Conservation (phyloP, 192 early-diverging fungal genomes). For the Endogone sp. region DNA sequence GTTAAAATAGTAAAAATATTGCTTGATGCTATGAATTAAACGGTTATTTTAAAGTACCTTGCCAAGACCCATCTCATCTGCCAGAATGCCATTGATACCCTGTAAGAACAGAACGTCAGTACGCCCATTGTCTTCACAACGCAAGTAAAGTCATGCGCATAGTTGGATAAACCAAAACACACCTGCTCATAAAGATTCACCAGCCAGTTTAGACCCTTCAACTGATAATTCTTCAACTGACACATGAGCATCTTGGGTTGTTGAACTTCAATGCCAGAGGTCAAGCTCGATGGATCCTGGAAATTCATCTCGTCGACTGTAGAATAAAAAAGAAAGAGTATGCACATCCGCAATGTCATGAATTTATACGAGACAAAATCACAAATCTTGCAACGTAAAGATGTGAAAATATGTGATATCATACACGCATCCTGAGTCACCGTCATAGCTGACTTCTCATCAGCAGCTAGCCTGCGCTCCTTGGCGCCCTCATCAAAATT, state of each 20-base stretch:
- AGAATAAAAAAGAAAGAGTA: neutral
- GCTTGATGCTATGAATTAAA: neutral
- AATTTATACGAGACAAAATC: neutral
- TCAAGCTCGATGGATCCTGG: conserved; percentile 75
- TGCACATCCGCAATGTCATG: neutral
- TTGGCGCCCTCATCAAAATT: conserved; percentile 62
- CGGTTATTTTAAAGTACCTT: conserved; percentile 23
- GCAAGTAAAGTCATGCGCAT: too few species aligned
- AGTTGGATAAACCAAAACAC: too few species aligned
- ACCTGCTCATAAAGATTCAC: conserved; percentile 78
- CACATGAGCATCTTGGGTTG: conserved; percentile 89
- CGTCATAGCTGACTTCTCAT: conserved; percentile 25
- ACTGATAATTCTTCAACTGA: conserved; percentile 75
- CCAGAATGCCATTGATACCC: conserved; percentile 88
- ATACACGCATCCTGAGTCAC: conserved; percentile 44
- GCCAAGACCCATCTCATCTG: conserved; percentile 74
- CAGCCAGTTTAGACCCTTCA: conserved; percentile 85
- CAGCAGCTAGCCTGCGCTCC: conserved; percentile 28
- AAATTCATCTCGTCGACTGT: conserved; percentile 82
- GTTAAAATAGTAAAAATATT: conserved; percentile 7
- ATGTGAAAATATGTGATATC: conserved; percentile 4
- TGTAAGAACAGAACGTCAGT: neutral
- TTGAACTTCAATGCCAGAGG: conserved; percentile 60
- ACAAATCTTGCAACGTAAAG: too few species aligned
- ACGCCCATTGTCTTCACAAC: too few species aligned